Percentiles rank a stretch among this genome's conserved stretches.
Evolutionary conservation across 345 rosid genomes (phyloP).

Genomic region (Aquilaria yunnanensis): DNA sequence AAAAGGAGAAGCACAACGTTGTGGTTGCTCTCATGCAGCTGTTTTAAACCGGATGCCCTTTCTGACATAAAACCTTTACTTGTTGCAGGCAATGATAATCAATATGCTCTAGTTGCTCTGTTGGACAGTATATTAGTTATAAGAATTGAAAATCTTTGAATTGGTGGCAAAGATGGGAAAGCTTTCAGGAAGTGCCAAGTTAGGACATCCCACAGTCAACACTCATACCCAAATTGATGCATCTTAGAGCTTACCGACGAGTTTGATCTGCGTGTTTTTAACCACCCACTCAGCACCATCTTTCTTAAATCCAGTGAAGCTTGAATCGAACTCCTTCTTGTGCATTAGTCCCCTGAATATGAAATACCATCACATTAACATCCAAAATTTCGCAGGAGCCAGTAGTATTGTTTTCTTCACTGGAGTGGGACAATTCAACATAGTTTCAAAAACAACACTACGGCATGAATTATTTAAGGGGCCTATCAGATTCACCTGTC

Average conservation of each 20-base stretch:
- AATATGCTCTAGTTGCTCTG: too few relatives aligned
- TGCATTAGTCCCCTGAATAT: constrained; percentile 31
- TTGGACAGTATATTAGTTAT: too few relatives aligned
- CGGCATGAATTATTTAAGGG: not conserved
- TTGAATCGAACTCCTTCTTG: constrained; percentile 30
- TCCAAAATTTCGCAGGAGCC: not conserved
- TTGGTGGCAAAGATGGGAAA: too few relatives aligned
- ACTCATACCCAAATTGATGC: too few relatives aligned
- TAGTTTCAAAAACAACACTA: not conserved
- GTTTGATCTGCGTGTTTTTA: constrained; percentile 33
- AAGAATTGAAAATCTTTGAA: too few relatives aligned
- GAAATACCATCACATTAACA: not conserved
- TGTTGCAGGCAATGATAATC: too few relatives aligned
- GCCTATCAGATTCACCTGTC: constrained; percentile 38
- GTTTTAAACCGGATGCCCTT: too few relatives aligned
- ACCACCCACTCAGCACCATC: constrained; percentile 44
- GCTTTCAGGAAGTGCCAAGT: too few relatives aligned
- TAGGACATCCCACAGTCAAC: too few relatives aligned
- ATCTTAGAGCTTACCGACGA: constrained; percentile 29
- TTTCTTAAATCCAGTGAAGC: constrained; percentile 24
- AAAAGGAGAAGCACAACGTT: too few relatives aligned
- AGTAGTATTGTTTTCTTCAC: not conserved
- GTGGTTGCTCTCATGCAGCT: too few relatives aligned
- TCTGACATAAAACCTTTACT: too few relatives aligned
- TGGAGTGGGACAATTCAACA: not conserved